Evolutionary conservation across 2,329 filamentous ascomycete genomes (phyloP), one percentile per base, ranked within the genome.

Genomic region (Fusarium ambrosium): DNA sequence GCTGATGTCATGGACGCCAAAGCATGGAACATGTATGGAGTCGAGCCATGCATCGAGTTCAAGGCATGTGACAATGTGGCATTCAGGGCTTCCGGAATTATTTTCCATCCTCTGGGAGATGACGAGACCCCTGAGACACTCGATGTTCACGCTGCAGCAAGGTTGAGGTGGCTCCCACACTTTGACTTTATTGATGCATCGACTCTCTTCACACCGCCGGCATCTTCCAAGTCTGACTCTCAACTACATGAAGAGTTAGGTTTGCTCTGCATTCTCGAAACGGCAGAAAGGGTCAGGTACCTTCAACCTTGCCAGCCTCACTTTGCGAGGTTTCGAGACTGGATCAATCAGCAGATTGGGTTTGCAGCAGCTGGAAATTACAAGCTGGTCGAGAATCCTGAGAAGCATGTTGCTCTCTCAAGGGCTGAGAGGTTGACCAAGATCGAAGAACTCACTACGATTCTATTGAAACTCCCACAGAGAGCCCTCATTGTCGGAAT

Each of bases 351-450:
- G 22, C 68, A 70, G 11, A 64, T 70, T 34, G 68, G 48, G 0
- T 24, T 60, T 7, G 45, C 65, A 7, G 62, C 41, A 14, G 53
- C 63, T 13, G 62, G 72, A 76, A 24, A 70, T 66, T 65, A 81
- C 7, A 77, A 82, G 20, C 77, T 87, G 2, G 85, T 85, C 53
- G 85, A 48, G 10, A 13, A 70, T 2, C 13, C 65, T 1, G 34
- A 36, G 4, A 29, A 48, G 11, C 34, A 56, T 41, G 27, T 70
- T 14, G 11, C 43, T 53, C 27, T 20, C 3, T 27, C 60, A 4
- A 39, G 36, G 9, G 43, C 20, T 6, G 27, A 34, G 0, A 64
- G 68, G 4, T 9, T 45, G 6, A 20, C 22, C 4, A 60, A 32
- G 32, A 68, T 70, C 24, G 61, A 64, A 1, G 60, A 70, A 4